Percentiles rank a stretch among this genome's conserved stretches.
Evolutionary conservation across 1,284 basidiomycete genomes (phyloP).

Genomic region (Exobasidium cylindrosporum): DNA sequence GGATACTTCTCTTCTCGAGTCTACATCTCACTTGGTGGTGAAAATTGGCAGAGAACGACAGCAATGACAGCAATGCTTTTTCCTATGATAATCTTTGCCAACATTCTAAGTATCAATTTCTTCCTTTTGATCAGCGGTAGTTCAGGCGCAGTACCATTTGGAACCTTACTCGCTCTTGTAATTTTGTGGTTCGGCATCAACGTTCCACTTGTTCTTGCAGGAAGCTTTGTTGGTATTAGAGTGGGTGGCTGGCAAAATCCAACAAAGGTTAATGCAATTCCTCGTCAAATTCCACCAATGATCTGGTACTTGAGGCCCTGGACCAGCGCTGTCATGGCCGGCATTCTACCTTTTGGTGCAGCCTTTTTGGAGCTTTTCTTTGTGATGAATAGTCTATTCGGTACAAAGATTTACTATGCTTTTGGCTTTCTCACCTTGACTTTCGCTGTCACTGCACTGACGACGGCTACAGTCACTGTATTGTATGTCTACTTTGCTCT

Average conservation of each 20-base stretch:
- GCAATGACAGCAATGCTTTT: constrained; percentile 83
- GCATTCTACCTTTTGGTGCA: constrained; percentile 91
- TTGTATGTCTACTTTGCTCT: constrained; percentile 69
- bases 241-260: constrained; percentile 83
- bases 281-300: constrained; percentile 59
- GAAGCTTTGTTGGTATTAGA: constrained; percentile 71
- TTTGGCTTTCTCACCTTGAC: constrained; percentile 93
- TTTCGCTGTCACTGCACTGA: constrained; percentile 72
- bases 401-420: constrained; percentile 75
- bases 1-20: constrained; percentile 84
- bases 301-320: constrained; percentile 58
- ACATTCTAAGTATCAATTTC: constrained; percentile 47
- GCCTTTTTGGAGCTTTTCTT: constrained; percentile 96
- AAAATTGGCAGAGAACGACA: constrained; percentile 74
- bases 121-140: constrained; percentile 73
- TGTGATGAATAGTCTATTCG: constrained; percentile 86
- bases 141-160: constrained; percentile 93
- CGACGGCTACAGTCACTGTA: constrained; percentile 48
- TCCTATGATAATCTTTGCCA: constrained; percentile 67
- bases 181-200: constrained; percentile 95
- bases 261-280: constrained; percentile 86
- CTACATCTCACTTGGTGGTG: constrained; percentile 79
- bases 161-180: constrained; percentile 81
- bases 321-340: constrained; percentile 76
- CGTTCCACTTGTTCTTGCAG: constrained; percentile 66